Evolutionary conservation across 495 filamentous ascomycete species (phyloP).

Genomic region (Aspergillus steynii): DNA sequence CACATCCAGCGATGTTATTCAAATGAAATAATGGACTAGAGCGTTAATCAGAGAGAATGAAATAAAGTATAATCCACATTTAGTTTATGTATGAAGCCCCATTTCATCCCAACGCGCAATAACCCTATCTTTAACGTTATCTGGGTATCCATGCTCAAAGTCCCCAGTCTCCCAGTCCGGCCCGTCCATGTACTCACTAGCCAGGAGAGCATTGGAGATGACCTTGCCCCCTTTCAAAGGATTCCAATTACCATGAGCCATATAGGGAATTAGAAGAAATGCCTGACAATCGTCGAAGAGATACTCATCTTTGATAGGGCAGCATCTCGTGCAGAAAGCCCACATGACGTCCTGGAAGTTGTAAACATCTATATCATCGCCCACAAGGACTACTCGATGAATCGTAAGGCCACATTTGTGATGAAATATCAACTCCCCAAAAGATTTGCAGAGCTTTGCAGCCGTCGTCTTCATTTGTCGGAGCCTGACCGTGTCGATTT

Average conservation of each 20-base stretch:
- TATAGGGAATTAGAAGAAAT: conserved; percentile 33
- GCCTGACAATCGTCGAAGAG: conserved; percentile 26
- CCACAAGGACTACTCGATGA: conserved; percentile 28
- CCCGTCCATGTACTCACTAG: conserved; percentile 3
- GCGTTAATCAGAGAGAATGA: too few species aligned
- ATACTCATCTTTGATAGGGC: conserved; percentile 27
- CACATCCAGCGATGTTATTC: too few species aligned
- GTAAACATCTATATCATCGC: conserved; percentile 30
- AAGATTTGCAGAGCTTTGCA: conserved; percentile 16
- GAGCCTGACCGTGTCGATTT: conserved; percentile 24
- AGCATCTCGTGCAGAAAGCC: conserved; percentile 30
- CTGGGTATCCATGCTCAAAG: conserved; percentile 8
- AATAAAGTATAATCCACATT: too few species aligned
- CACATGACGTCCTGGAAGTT: conserved; percentile 31
- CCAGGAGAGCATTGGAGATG: conserved; percentile 3
- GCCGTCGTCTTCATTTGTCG: conserved; percentile 21
- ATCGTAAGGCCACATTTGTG: conserved; percentile 25
- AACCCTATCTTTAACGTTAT: conserved; percentile 5
- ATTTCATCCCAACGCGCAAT: too few species aligned
- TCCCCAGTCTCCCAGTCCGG: conserved; percentile 2
- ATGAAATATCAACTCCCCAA: conserved; percentile 27
- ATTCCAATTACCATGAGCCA: conserved; percentile 14
- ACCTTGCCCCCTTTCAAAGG: conserved; percentile 4
- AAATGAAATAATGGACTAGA: too few species aligned
- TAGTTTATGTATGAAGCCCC: too few species aligned